phyloP scores from a whole-genome alignment of 2,329 filamentous ascomycete genomes.

The Epichloe uncinata region DNA sequence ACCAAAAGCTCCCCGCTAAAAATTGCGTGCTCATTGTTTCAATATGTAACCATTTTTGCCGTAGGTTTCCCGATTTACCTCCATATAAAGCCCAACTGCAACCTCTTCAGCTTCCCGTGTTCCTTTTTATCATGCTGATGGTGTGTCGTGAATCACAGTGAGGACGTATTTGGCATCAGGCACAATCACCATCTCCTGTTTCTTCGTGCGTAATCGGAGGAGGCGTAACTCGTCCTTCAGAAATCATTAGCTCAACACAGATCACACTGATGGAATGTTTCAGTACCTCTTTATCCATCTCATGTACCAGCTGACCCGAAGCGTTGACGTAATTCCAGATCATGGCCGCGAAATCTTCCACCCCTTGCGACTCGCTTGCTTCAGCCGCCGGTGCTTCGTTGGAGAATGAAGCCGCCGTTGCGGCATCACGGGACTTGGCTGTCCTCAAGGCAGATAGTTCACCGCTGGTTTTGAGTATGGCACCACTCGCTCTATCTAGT shows the following conservation, averaged over 20 bases:
- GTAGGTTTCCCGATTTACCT: background rate
- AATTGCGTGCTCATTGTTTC: background rate
- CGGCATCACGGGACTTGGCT: constrained; percentile 21
- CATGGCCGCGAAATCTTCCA: constrained; percentile 61
- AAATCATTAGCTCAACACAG: constrained; percentile 10
- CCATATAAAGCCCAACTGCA: background rate
- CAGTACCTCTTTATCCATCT: constrained; percentile 55
- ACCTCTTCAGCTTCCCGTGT: background rate
- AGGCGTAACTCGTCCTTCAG: constrained; percentile 61
- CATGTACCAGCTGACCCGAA: constrained; percentile 56
- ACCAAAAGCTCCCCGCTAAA: background rate
- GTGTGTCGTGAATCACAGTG: constrained; percentile 71
- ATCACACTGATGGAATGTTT: background rate
- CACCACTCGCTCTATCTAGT: constrained; percentile 56
- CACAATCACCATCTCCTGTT: constrained; percentile 73
- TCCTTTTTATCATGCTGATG: constrained; percentile 38
- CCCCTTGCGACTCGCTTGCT: constrained; percentile 40
- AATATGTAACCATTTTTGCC: background rate
- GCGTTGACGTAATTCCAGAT: constrained; percentile 64
- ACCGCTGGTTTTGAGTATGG: constrained; percentile 64
- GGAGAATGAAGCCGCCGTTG: constrained; percentile 30
- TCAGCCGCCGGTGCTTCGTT: constrained; percentile 29
- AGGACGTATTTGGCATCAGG: constrained; percentile 69
- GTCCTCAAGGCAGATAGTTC: constrained; percentile 44
- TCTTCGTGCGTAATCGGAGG: constrained; percentile 65